Evolutionary conservation across 371 early-diverging fungal genomes (phyloP), one percentile per base, ranked within the genome.

Genomic region (Massospora cicadina): DNA sequence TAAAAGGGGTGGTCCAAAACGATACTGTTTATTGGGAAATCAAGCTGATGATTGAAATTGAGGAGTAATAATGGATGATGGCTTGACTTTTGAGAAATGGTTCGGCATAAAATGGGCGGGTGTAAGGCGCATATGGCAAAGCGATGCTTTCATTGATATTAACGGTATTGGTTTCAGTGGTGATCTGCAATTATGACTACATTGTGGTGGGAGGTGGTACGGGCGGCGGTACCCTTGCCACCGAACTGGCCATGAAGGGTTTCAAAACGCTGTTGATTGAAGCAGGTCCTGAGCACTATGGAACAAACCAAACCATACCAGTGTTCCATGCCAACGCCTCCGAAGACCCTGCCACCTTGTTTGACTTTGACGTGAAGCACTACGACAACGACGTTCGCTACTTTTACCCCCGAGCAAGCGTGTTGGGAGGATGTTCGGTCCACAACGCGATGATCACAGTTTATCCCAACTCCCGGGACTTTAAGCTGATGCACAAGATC

Each of bases 111-210:
- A n/a, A n/a, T n/a, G n/a, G n/a, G n/a, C n/a, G n/a, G n/a, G n/a
- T n/a, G n/a, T n/a, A n/a, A n/a, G n/a, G n/a, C n/a, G n/a, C n/a
- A n/a, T n/a, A n/a, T n/a, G n/a, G n/a, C n/a, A n/a, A 43, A 17
- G 43, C 43, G 17, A 43, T 43, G 43, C 5, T 10, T 5, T 17
- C 17, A 43, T 43, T 43, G 43, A 43, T 17, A 43, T 43, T 43
- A 17, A 17, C 43, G 43, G 43, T 43, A 43, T 5, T 17, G 43
- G 43, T 43, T 10, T 43, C 17, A 43, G 43, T 17, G 17, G 43
- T n/a, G n/a, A n/a, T n/a, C n/a, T n/a, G n/a, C n/a, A n/a, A 43
- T 56, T 60, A 60, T 32, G 63, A 63, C 53, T 63, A 63, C 28
- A 53, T 63, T 2, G 63, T 63, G 13, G 63, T 63, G 10, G 63